Percentiles rank a stretch among this genome's conserved stretches.
These are phyloP conservation scores for Penicillium samsonianum DNA, from an alignment of 495 filamentous ascomycete genomes.

Conservation along the genomic window DNA sequence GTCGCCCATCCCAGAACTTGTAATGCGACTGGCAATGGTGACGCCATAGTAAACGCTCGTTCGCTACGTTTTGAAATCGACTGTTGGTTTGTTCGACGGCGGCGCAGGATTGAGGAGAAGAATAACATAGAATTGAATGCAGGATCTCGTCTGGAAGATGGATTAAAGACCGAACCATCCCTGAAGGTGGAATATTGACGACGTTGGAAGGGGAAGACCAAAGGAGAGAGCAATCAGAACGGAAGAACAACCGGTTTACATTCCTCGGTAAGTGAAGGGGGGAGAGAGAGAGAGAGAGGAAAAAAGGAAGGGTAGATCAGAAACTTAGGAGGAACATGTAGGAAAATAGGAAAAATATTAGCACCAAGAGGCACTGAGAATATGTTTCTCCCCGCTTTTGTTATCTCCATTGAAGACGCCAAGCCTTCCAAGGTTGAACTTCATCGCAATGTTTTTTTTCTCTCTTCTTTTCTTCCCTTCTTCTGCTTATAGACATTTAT, in stretches of 20 bases:
- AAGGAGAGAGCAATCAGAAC: neutral
- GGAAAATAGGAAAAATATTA: neutral
- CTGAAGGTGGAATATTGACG: constrained; percentile 17
- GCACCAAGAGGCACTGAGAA: neutral
- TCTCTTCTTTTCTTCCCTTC: neutral
- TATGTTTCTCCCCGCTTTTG: neutral
- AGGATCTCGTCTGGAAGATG: constrained; percentile 74
- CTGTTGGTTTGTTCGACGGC: constrained; percentile 61
- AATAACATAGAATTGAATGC: constrained; percentile 62
- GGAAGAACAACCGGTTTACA: neutral
- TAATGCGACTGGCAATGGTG: constrained; percentile 67
- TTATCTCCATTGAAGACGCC: neutral
- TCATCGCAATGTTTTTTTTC: neutral
- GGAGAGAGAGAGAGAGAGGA: neutral
- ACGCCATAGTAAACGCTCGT: constrained; percentile 77
- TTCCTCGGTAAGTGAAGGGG: neutral
- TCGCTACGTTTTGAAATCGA: constrained; percentile 63
- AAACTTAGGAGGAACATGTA: neutral
- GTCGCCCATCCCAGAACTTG: constrained; percentile 69
- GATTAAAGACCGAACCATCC: constrained; percentile 43
- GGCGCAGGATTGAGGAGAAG: constrained; percentile 50
- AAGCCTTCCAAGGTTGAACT: neutral
- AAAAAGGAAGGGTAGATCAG: neutral
- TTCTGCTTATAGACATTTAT: neutral
- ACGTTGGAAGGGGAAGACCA: neutral